Base-by-base conservation (phyloP, 73 alveolate genomes). In the Symbiodinium natans region DNA sequence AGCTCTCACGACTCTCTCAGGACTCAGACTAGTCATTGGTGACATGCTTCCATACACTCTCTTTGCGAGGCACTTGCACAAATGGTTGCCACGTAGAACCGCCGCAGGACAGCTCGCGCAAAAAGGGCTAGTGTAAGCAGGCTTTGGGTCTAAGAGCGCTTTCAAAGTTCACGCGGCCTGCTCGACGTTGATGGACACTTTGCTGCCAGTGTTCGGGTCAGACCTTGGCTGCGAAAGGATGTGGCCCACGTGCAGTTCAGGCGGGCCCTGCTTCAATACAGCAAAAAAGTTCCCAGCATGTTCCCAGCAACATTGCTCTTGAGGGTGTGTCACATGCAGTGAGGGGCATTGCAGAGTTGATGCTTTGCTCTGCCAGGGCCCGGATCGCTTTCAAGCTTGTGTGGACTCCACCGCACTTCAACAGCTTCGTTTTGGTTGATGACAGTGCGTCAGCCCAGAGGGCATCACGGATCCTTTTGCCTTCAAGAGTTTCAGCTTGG, bases 51-150 rank as follows among this genome's bases (percentile, higher is more conserved):
- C n/a, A n/a, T n/a, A n/a, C n/a, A n/a, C n/a, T n/a, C n/a, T n/a
- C 15, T 17, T 2, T 23, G 59, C 29, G 54, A 87, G 94, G 97
- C 41, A 92, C 98, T 25, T 92, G 98, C 82, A 92, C 98, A 38
- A 92, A 92, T 41, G 98, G 98, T 2, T 92, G 98, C 90, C 98
- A 92, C 89, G 56, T 92, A n/a, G 98, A 92, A 15, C 98, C 98
- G 2, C 98, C 98, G 6, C 88, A 88, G 95, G 95, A 36, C 39
- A 23, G 31, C 23, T 29, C 19, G 27, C 10, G 39, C 36, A 17
- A 17, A 17, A 48, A 48, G 8, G 63, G 63, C 17, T 8, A 48
- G 17, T 68, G 15, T 68, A 36, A n/a, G 82, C 82, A 68, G 2
- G 82, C 1, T 15, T 52, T 29, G 71, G 15, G 71, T 52, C 17